Evolutionary conservation across 257 asterid species (phyloP), one percentile per base, ranked within the genome.

Genomic region (Verbena officinalis): DNA sequence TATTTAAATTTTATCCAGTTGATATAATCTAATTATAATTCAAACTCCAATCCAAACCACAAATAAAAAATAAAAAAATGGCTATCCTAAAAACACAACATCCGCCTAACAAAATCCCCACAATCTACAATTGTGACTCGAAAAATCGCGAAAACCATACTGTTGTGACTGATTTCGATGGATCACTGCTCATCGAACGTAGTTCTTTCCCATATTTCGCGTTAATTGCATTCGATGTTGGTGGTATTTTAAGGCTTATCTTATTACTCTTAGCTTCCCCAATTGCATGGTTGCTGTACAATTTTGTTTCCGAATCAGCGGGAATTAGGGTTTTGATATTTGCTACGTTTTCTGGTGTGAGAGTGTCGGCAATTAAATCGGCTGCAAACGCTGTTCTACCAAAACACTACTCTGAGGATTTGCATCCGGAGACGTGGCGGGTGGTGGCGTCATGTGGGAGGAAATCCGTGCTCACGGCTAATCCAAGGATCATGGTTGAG

Each of bases 401-500:
- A 0, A 73, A 69, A 55, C 71, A 64, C 24, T 73, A 77, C 52
- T 69, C 61, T 0, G 68, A 67, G 5, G 79, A 77, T 55, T 14
- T 77, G 72, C 77, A 77, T 36, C 79, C 79, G 0, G 76, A 73
- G 12, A 72, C 71, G 4, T 73, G 73, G 71, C 72, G 72, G 7
- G 62, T 77, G 0, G 69, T 77, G 9, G 59, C 71, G 3, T 69
- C 79, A 0, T 73, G 79, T 24, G 62, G 79, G 27, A 55, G 64
- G 15, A 64, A 69, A 27, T 77, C 68, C 21, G 76, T 73, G 45
- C 61, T 77, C 2, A 77, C 82, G 1, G 73, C 76, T 0, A 73
- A 20, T 13, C 79, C 82, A 20, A 73, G 79, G 62, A 69, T 77
- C 11, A 66, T 77, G 59, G 79, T 73, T 3, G 74, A 73, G 58